Evolutionary conservation across 2,329 filamentous ascomycete species (phyloP).

Genomic region (Venturia effusa): DNA sequence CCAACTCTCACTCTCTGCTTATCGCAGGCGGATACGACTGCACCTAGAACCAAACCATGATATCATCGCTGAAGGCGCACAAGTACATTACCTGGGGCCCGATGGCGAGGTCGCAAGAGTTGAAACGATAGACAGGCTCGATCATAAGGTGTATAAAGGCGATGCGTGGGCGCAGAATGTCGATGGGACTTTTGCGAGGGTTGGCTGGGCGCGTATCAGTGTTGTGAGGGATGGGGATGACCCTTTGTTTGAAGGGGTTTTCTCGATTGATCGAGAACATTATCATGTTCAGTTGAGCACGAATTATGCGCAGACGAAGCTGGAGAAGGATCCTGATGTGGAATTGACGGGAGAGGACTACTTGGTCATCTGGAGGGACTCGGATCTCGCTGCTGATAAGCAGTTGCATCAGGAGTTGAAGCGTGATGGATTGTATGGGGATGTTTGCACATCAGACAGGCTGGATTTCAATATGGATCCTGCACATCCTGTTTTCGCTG

Average conservation of each 20-base stretch:
- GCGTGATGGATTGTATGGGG: conserved; percentile 37
- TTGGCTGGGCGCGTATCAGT: conserved; percentile 78
- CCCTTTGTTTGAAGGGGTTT: conserved; percentile 84
- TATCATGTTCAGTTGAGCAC: conserved; percentile 74
- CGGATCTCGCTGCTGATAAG: conserved; percentile 43
- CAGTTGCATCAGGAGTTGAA: conserved; percentile 52
- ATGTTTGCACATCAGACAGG: conserved; percentile 60
- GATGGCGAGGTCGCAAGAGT: conserved; percentile 57
- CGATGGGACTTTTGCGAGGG: conserved; percentile 61
- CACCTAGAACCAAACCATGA: conserved; percentile 84
- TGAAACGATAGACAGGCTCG: conserved; percentile 60
- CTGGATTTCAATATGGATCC: conserved; percentile 68
- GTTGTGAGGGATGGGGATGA: conserved; percentile 63
- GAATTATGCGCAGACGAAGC: conserved; percentile 63
- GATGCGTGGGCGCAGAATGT: conserved; percentile 57
- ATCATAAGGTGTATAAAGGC: conserved; percentile 79
- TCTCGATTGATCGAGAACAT: conserved; percentile 68
- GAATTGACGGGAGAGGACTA: conserved; percentile 47
- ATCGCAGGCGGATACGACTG: conserved; percentile 63
- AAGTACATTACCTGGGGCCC: conserved; percentile 57
- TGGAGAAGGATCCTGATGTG: conserved; percentile 59
- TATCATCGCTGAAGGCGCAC: conserved; percentile 66
- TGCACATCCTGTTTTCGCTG: conserved; percentile 54
- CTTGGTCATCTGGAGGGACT: conserved; percentile 89
- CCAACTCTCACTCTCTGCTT: conserved; percentile 62